Conservation (phyloP, 2,329 filamentous ascomycete genomes). For the Sporothrix inflata region DNA sequence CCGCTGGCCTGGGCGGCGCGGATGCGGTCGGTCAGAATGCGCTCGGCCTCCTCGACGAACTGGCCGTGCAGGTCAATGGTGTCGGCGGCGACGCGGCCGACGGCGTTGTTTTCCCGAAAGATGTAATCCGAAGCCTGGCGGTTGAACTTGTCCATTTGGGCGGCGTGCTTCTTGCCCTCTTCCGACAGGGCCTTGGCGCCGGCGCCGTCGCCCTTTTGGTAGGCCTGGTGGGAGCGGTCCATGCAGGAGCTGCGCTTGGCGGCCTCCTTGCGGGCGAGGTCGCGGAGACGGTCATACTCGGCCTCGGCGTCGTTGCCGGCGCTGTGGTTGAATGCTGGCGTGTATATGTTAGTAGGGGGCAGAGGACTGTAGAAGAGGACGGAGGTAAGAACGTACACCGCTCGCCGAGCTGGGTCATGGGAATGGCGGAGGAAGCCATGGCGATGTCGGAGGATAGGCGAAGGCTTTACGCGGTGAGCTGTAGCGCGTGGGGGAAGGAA, state of each 20-base stretch:
- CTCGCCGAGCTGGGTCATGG: slow-evolving; percentile 50
- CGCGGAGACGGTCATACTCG: slow-evolving; percentile 90
- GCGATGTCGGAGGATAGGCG: slow-evolving; percentile 14
- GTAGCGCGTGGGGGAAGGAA: background rate
- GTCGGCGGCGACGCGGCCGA: slow-evolving; percentile 73
- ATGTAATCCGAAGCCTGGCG: slow-evolving; percentile 90
- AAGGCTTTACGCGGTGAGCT: background rate
- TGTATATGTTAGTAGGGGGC: slow-evolving; percentile 12
- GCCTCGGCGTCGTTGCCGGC: slow-evolving; percentile 70
- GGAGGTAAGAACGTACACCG: slow-evolving; percentile 44
- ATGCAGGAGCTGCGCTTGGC: slow-evolving; percentile 78
- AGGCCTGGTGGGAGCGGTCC: slow-evolving; percentile 75
- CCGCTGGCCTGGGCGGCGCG: slow-evolving; percentile 72
- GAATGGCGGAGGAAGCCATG: slow-evolving; percentile 38
- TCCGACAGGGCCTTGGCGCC: slow-evolving; percentile 82
- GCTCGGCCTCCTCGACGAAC: slow-evolving; percentile 92
- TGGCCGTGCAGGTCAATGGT: slow-evolving; percentile 94
- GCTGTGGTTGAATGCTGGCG: slow-evolving; percentile 75
- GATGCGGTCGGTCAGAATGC: slow-evolving; percentile 85
- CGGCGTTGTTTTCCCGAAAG: slow-evolving; percentile 90
- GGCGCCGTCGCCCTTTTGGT: slow-evolving; percentile 79
- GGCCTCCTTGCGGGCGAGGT: slow-evolving; percentile 79
- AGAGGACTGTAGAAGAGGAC: background rate
- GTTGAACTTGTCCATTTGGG: slow-evolving; percentile 86
- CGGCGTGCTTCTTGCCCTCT: slow-evolving; percentile 81